phyloP scores from a whole-genome alignment of 169 alveolate genomes.

The Cryptosporidium muris region DNA sequence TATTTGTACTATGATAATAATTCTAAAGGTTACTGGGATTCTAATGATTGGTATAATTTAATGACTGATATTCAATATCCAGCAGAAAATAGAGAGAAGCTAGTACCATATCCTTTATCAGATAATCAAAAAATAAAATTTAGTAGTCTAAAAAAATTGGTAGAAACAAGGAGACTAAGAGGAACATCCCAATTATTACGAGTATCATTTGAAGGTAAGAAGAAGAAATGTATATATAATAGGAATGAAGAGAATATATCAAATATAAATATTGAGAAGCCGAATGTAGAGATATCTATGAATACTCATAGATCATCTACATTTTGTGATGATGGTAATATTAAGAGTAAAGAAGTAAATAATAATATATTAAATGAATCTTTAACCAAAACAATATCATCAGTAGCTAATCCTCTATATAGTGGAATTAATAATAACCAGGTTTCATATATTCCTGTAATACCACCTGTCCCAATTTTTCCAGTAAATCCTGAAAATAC shows the following conservation, averaged over 20 bases:
- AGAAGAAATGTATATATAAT: neutral
- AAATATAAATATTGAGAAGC: neutral
- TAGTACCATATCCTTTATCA: slow-evolving; percentile 63
- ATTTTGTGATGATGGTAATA: no score
- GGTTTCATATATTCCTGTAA: neutral
- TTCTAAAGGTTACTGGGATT: slow-evolving; percentile 57
- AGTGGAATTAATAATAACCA: no score
- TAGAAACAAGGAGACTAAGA: slow-evolving; percentile 64
- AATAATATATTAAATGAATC: neutral
- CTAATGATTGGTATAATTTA: slow-evolving; percentile 36
- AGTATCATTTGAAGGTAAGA: slow-evolving; percentile 22
- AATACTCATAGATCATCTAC: neutral
- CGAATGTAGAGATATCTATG: neutral
- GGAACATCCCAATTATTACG: slow-evolving; percentile 66
- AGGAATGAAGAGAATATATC: neutral
- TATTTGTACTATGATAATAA: slow-evolving; percentile 64
- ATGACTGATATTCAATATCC: slow-evolving; percentile 69
- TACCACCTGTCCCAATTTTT: neutral
- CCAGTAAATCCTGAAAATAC: neutral
- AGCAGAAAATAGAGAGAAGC: slow-evolving; percentile 53
- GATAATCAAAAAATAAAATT: slow-evolving; percentile 18
- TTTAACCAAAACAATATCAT: neutral
- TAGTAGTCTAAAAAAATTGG: slow-evolving; percentile 41
- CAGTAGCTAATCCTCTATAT: neutral
- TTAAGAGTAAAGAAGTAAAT: no score